Percentiles rank a stretch among this genome's conserved stretches.
Conservation (phyloP, 371 early-diverging fungal species). For the Mortierella sp. region DNA sequence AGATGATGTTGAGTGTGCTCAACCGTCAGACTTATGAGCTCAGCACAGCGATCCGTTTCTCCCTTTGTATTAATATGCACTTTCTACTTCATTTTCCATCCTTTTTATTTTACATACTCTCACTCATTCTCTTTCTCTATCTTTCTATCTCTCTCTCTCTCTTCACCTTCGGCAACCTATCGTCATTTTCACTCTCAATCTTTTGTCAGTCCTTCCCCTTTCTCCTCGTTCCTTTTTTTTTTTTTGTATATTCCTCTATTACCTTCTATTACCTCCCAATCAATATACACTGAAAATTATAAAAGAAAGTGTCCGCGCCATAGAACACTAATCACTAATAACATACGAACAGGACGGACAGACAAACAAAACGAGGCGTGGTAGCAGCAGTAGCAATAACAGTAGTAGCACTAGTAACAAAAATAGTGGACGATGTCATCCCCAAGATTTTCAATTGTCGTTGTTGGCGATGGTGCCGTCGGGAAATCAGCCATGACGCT, state of each 20-base stretch:
- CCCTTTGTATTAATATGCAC: neutral
- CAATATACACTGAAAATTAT: neutral
- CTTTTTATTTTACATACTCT: neutral
- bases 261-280: neutral
- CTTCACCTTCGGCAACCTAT: no score
- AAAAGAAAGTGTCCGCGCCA: neutral
- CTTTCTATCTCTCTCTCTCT: no score
- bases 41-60: neutral
- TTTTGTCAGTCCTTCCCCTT: neutral
- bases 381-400: neutral
- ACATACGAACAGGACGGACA: no score
- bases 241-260: neutral
- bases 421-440: neutral
- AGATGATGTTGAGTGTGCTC: neutral
- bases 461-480: constrained; percentile 53
- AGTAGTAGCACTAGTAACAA: neutral
- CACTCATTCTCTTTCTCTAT: no score
- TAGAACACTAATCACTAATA: no score
- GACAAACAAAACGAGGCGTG: no score
- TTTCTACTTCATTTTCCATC: neutral
- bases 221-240: neutral
- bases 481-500: constrained; percentile 54
- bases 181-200: no score
- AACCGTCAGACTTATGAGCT: neutral
- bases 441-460: constrained; percentile 37